Conservation (phyloP, 2,329 filamentous ascomycete genomes). For the Ilyonectria sp. region DNA sequence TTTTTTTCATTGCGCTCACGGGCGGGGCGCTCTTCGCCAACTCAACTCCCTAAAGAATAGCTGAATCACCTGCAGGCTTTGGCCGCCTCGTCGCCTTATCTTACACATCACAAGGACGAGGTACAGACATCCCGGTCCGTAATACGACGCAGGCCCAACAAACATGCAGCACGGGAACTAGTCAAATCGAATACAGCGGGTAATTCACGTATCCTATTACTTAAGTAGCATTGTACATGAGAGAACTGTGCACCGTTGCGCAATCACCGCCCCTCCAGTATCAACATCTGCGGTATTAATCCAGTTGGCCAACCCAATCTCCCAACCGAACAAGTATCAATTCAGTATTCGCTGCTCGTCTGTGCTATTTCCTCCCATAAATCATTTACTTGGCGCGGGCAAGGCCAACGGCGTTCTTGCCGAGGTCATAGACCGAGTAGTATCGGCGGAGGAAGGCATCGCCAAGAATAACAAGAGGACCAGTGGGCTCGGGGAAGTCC, state of each 20-base stretch:
- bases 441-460: conserved; percentile 88
- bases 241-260: conserved; percentile 18
- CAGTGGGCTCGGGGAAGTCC: conserved; percentile 89
- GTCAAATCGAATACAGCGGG: not conserved
- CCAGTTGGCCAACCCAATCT: conserved; percentile 37
- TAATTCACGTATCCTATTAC: conserved; percentile 43
- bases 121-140: not conserved
- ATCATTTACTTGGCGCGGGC: conserved; percentile 80
- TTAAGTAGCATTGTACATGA: conserved; percentile 36
- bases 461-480: conserved; percentile 94
- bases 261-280: conserved; percentile 23
- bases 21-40: no score
- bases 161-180: not conserved
- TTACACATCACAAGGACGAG: not conserved
- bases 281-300: conserved; percentile 29
- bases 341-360: conserved; percentile 37
- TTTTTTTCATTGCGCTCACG: no score
- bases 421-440: conserved; percentile 98
- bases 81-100: not conserved
- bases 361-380: conserved; percentile 39
- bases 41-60: no score
- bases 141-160: not conserved
- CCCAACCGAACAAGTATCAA: conserved; percentile 30
- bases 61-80: conserved; percentile 2
- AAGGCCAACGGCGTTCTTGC: conserved; percentile 89